Conservation (phyloP, 2,329 filamentous ascomycete species). For the Clonostachys byssicola region DNA sequence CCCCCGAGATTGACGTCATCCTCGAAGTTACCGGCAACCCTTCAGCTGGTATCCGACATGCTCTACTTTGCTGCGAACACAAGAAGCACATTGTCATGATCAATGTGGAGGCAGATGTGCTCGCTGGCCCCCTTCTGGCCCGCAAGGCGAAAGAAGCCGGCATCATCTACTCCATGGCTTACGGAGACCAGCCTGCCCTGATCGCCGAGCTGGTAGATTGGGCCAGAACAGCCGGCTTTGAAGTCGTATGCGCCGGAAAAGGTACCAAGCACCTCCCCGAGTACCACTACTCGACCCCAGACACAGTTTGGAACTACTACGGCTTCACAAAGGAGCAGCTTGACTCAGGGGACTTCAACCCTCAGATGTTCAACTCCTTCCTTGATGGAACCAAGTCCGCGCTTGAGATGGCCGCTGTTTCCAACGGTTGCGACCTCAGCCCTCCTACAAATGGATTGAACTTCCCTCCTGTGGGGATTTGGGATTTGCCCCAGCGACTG, state of each 20-base stretch:
- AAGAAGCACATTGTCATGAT: constrained; percentile 45
- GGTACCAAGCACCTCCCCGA: constrained; percentile 39
- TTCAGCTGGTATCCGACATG: constrained; percentile 34
- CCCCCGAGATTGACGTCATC: constrained; percentile 35
- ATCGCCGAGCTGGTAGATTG: constrained; percentile 35
- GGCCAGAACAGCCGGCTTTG: constrained; percentile 36
- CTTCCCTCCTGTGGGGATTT: constrained; percentile 36
- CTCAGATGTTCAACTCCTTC: constrained; percentile 44
- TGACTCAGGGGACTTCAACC: constrained; percentile 33
- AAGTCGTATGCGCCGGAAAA: constrained; percentile 38
- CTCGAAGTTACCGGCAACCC: constrained; percentile 37
- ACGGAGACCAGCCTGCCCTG: constrained; percentile 37
- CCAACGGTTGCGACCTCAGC: constrained; percentile 35
- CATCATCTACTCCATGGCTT: constrained; percentile 42
- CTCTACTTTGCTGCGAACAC: constrained; percentile 36
- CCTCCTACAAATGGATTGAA: constrained; percentile 31
- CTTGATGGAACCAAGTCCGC: constrained; percentile 41
- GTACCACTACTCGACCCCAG: constrained; percentile 39
- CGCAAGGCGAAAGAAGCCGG: constrained; percentile 35
- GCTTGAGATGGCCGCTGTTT: constrained; percentile 41
- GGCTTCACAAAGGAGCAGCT: constrained; percentile 39
- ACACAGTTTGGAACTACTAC: constrained; percentile 40
- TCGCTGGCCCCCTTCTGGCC: constrained; percentile 32
- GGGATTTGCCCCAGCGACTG: constrained; percentile 33
- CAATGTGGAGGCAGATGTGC: constrained; percentile 38